These are phyloP conservation scores for Aethionema arabicum DNA, from an alignment of 345 rosid genomes.

Conservation along the genomic window DNA sequence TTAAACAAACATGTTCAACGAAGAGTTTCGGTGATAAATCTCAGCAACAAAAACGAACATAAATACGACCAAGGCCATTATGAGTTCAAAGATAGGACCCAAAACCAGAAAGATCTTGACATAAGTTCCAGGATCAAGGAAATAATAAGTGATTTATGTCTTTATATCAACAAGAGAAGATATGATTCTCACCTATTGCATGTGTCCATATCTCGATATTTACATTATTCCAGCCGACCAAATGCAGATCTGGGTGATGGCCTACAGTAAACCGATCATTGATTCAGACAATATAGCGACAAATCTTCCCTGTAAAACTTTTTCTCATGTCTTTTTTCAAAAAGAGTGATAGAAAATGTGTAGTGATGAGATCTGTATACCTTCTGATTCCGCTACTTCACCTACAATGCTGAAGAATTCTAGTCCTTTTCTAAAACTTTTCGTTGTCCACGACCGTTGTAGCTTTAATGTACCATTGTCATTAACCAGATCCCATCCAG, in stretches of 20 bases:
- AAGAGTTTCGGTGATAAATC: too few relatives aligned
- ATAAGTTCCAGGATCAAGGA: conserved; percentile 9
- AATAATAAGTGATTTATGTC: conserved; percentile 16
- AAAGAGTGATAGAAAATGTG: conserved; percentile 1
- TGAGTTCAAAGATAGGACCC: not conserved
- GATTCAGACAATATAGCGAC: conserved; percentile 10
- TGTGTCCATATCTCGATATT: conserved; percentile 94
- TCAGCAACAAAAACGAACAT: too few relatives aligned
- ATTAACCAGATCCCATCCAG: conserved; percentile 74
- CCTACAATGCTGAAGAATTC: conserved; percentile 74
- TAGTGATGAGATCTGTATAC: conserved; percentile 31
- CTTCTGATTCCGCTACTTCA: conserved; percentile 86
- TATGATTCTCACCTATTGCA: conserved; percentile 67
- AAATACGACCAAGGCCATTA: too few relatives aligned
- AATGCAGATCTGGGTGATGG: conserved; percentile 98
- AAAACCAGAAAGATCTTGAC: not conserved
- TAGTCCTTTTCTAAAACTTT: conserved; percentile 82
- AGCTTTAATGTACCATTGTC: conserved; percentile 74
- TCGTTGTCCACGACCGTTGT: conserved; percentile 61
- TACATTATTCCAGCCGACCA: conserved; percentile 93
- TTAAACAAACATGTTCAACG: too few relatives aligned
- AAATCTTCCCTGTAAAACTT: not conserved
- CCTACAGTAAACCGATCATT: conserved; percentile 48
- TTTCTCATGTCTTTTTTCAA: not conserved
- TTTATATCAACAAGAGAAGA: conserved; percentile 9